A percentile compares a stretch with the other conserved stretches of the same genome.
phyloP scores from a whole-genome alignment of 2,329 filamentous ascomycete species.

The Pyricularia sp. region DNA sequence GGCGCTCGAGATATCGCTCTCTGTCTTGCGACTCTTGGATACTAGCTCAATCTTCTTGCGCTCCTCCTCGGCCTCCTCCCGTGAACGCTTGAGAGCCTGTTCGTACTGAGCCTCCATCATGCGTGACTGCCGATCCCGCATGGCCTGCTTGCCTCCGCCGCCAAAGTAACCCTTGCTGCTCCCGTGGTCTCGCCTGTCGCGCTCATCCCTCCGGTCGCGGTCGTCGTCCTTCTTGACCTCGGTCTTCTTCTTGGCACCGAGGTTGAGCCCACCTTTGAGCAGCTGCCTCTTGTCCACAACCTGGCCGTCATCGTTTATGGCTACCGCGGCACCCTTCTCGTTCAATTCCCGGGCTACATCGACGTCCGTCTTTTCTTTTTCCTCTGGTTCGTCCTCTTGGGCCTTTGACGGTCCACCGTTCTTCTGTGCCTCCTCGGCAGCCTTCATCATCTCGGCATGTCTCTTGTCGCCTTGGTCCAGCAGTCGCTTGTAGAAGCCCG shows the following conservation, averaged over 20 bases:
- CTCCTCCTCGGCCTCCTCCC: conserved; percentile 57
- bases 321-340: conserved; percentile 45
- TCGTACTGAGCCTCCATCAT: conserved; percentile 72
- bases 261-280: conserved; percentile 61
- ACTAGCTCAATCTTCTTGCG: conserved; percentile 47
- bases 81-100: conserved; percentile 55
- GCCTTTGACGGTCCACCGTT: conserved; percentile 20
- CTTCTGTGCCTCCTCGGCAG: conserved; percentile 43
- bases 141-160: conserved; percentile 44
- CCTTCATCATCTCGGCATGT: conserved; percentile 57
- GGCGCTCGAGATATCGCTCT: conserved; percentile 60
- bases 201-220: conserved; percentile 15
- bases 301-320: conserved; percentile 70
- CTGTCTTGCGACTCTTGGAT: conserved; percentile 67
- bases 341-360: conserved; percentile 57
- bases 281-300: conserved; percentile 77
- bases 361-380: conserved; percentile 41
- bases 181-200: conserved; percentile 10
- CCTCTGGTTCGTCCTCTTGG: conserved; percentile 16
- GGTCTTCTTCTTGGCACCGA: conserved; percentile 48
- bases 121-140: conserved; percentile 61
- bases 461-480: conserved; percentile 57
- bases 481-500: conserved; percentile 63
- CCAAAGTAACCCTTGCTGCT: conserved; percentile 24
- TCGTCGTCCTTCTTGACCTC: conserved; percentile 11